These are phyloP conservation scores for Phaeotremella fagi DNA, from an alignment of 768 basidiomycete genomes.

Conservation along the genomic window DNA sequence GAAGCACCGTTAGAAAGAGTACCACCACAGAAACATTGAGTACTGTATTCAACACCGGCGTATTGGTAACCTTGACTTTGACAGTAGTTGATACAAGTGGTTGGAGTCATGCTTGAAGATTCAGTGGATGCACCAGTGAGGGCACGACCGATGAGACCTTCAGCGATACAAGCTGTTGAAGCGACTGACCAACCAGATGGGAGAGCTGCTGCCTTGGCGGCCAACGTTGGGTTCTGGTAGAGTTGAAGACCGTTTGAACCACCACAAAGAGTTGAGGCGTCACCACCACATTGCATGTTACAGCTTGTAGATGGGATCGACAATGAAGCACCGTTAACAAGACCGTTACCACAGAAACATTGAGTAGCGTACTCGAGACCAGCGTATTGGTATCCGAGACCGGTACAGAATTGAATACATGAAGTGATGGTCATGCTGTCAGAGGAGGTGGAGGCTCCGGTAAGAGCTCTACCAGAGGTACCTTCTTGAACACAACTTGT, in stretches of 20 bases:
- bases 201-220: background rate
- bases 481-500: slow-evolving; percentile 19
- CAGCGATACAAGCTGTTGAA: slow-evolving; percentile 17
- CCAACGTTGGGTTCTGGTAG: slow-evolving; percentile 13
- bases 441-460: slow-evolving; percentile 3
- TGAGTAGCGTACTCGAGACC: slow-evolving; percentile 23
- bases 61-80: slow-evolving; percentile 6
- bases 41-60: slow-evolving; percentile 42
- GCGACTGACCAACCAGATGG: slow-evolving; percentile 10
- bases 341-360: slow-evolving; percentile 22
- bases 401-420: slow-evolving; percentile 14
- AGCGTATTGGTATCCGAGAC: slow-evolving; percentile 11
- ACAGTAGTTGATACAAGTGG: slow-evolving; percentile 13
- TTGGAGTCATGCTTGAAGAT: slow-evolving; percentile 11
- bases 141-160: slow-evolving; percentile 8
- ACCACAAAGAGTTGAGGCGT: slow-evolving; percentile 25
- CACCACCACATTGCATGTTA: slow-evolving; percentile 29
- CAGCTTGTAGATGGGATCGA: slow-evolving; percentile 14
- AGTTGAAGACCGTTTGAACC: slow-evolving; percentile 14
- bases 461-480: slow-evolving; percentile 13
- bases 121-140: slow-evolving; percentile 4
- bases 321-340: slow-evolving; percentile 24
- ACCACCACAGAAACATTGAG: slow-evolving; percentile 53
- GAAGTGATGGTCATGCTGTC: slow-evolving; percentile 11
- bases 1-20: slow-evolving; percentile 46